A percentile compares a stretch with the other conserved stretches of the same genome.
Evolutionary conservation across 2,329 filamentous ascomycete genomes (phyloP).

Genomic region (Exophiala alcalophila): DNA sequence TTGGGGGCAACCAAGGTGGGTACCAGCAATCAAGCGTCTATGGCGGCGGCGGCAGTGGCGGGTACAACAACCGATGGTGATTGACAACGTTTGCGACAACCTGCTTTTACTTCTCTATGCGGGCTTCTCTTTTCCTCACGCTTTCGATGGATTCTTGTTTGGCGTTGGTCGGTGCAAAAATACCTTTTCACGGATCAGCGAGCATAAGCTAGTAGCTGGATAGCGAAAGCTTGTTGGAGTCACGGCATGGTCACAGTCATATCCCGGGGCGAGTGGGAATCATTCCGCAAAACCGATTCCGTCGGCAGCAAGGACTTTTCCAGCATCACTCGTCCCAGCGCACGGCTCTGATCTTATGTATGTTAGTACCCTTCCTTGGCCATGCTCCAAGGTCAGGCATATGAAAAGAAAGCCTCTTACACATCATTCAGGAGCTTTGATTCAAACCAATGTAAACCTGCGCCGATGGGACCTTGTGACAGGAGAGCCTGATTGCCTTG

Average conservation of each 20-base stretch:
- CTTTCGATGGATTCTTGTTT: slow-evolving; percentile 28
- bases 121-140: slow-evolving; percentile 28
- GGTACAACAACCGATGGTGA: slow-evolving; percentile 67
- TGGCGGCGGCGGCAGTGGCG: slow-evolving; percentile 72
- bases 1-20: slow-evolving; percentile 87
- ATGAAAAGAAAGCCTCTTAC: slow-evolving; percentile 30
- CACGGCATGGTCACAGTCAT: slow-evolving; percentile 23
- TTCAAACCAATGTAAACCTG: slow-evolving; percentile 23
- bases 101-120: slow-evolving; percentile 23
- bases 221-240: slow-evolving; percentile 28
- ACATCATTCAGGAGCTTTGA: slow-evolving; percentile 22
- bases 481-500: slow-evolving; percentile 24
- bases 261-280: slow-evolving; percentile 22
- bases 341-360: slow-evolving; percentile 41
- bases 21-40: slow-evolving; percentile 74
- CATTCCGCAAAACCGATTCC: slow-evolving; percentile 29
- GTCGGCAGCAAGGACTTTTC: slow-evolving; percentile 39
- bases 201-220: slow-evolving; percentile 28
- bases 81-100: slow-evolving; percentile 30
- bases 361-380: slow-evolving; percentile 45
- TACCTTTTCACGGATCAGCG: slow-evolving; percentile 22
- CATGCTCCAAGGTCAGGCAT: slow-evolving; percentile 24
- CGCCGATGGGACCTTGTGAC: slow-evolving; percentile 23
- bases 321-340: slow-evolving; percentile 37
- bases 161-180: slow-evolving; percentile 31